Evolutionary conservation across 208 protist genomes (phyloP).

Genomic region (Crithidia bombi): DNA sequence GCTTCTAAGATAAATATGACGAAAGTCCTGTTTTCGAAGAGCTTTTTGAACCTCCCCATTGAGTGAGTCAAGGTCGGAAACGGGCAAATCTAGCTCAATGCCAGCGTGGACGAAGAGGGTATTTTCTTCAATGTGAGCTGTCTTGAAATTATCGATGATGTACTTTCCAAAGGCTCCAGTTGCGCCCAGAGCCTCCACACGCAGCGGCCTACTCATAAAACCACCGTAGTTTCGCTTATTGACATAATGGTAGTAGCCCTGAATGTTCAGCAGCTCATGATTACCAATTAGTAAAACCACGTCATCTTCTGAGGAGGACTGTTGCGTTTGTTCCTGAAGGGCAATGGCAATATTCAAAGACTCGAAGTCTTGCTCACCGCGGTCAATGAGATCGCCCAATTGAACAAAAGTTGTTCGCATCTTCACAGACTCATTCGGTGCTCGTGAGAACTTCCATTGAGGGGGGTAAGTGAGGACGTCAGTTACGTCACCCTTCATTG

Average conservation of each 20-base stretch:
- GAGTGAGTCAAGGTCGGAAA: slow-evolving; percentile 35
- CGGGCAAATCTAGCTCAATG: slow-evolving; percentile 38
- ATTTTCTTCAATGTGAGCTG: slow-evolving; percentile 46
- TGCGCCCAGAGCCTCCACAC: slow-evolving; percentile 46
- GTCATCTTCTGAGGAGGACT: slow-evolving; percentile 37
- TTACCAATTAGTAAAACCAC: slow-evolving; percentile 84
- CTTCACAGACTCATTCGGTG: slow-evolving; percentile 8
- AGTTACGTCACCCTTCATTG: neutral
- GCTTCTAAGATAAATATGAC: slow-evolving; percentile 42
- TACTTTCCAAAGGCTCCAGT: slow-evolving; percentile 63
- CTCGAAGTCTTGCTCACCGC: slow-evolving; percentile 61
- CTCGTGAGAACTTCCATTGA: slow-evolving; percentile 24
- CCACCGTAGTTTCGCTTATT: slow-evolving; percentile 55
- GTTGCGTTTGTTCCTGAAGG: slow-evolving; percentile 47
- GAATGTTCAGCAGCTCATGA: slow-evolving; percentile 88
- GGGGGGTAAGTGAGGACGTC: slow-evolving; percentile 28
- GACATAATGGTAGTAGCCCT: slow-evolving; percentile 73
- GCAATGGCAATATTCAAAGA: slow-evolving; percentile 57
- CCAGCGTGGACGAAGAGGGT: slow-evolving; percentile 81
- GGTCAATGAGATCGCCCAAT: slow-evolving; percentile 82
- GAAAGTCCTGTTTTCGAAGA: slow-evolving; percentile 39
- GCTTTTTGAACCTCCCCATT: slow-evolving; percentile 52
- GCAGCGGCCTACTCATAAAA: slow-evolving; percentile 52
- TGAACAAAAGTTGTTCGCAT: slow-evolving; percentile 75
- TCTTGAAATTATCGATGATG: slow-evolving; percentile 67